Base-by-base conservation (phyloP, 768 basidiomycete genomes). In the Mycena pura region DNA sequence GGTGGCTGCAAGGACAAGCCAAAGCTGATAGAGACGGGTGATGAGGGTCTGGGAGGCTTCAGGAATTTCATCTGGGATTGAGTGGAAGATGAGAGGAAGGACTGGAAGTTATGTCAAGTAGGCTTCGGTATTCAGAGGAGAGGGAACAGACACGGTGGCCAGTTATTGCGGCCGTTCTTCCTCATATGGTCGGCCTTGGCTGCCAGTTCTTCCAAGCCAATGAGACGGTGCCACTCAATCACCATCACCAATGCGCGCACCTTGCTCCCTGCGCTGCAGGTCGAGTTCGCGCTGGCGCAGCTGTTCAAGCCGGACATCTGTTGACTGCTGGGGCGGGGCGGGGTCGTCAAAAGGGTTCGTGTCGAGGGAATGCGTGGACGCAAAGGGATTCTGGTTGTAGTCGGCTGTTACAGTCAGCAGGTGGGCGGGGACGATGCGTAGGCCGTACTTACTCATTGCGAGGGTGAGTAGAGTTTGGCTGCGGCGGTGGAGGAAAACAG, bases 31-130 rank as follows among this genome's bases (percentile, higher is more conserved):
- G 61, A 99, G 77, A 34, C 93, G 87, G 46, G 89, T 90, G 66
- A 98, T 90, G 62, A 95, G 85, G 5, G 86, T 81, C 63, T 86
- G 87, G 57, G 90, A 91, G 0, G 84, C 83, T 62, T 92, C 87
- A 14, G 94, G 95, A 56, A 98, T 95, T 76, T 95, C 95, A 60
- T 92, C 92, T 69, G 82, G 72, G 70, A 98, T 96, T 57, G 93
- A 91, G 76, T 99, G 97, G 80, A 88, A 97, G 72, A 99, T 89
- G 68, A 99, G 79, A 46, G 96, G 96, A 72, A 88, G 95, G 81
- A 95, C 95, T 96, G 75, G 63, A 44, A 38, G 64, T 57, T 54
- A 51, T 64, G 63, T 65, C 55, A 62, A 62, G 64, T 67, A 60
- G 65, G 57, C 58, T 68, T 64, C 65, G 46, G 41, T 48, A 55